Evolutionary conservation across 73 alveolate genomes (phyloP), one percentile per base, ranked within the genome.

Genomic region (Stentor coeruleus): DNA sequence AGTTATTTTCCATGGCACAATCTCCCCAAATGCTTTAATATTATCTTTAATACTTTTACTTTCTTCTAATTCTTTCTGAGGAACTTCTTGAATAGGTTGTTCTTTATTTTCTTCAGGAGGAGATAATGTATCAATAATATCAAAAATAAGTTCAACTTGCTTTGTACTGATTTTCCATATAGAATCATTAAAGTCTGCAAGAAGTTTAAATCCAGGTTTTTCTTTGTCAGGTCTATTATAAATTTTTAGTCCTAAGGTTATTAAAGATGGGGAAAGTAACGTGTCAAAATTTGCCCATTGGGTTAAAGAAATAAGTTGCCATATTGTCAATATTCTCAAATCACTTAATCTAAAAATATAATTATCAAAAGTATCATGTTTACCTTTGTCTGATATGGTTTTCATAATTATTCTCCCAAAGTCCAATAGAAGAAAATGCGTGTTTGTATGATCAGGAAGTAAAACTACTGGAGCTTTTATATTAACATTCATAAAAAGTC

Each of bases 391-490:
- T 66, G 37, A 20, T 0, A 15, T 11, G 33, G 79, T 66, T 66
- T 83, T 59, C 42, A 76, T 81, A 3, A 4, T 39, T 55, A 89
- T 38, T 3, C 59, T 28, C 2, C 95, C 95, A 35, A 81, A 26
- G 38, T 86, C 91, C 31, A 89, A 14, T 0, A 89, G 84, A n/a
- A 89, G 85, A 3, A 81, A 41, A 11, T 41, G 42, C 33, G n/a
- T 89, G 33, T 85, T 81, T 38, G 49, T 37, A 6, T 74, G 74
- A 59, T 86, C 87, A 39, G 95, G 95, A n/a, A 89, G 59, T 36
- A 85, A 39, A 3, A 89, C 38, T 3, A 86, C 85, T 38, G 95
- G 95, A 3, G 92, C 82, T 3, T 77, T 58, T 55, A 89, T 72
- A 4, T 59, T 59, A 30, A 86, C 83, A 38, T 86, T 86, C 14